These are phyloP conservation scores for Ophiostoma piceae DNA, from an alignment of 2,329 filamentous ascomycete genomes.

Conservation along the genomic window DNA sequence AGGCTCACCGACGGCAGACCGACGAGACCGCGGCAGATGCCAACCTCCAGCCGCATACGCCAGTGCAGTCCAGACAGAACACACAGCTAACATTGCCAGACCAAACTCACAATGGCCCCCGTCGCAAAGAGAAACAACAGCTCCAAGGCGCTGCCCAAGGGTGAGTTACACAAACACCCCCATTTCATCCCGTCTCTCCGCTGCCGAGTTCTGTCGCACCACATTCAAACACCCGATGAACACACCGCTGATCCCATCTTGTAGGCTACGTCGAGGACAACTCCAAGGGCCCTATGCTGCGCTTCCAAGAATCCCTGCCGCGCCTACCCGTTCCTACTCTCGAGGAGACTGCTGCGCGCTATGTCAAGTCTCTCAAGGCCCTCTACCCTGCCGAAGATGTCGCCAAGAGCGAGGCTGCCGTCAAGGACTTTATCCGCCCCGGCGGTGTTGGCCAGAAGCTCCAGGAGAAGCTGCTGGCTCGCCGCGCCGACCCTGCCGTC, in stretches of 20 bases:
- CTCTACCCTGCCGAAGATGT: conserved; percentile 65
- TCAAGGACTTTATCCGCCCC: conserved; percentile 83
- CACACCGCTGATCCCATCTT: conserved; percentile 11
- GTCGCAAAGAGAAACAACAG: conserved; percentile 52
- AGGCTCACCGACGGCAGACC: conserved; percentile 3
- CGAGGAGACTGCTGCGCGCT: conserved; percentile 73
- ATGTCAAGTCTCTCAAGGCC: conserved; percentile 73
- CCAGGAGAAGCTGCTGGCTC: conserved; percentile 79
- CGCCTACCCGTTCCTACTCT: conserved; percentile 73
- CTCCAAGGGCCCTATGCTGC: conserved; percentile 73
- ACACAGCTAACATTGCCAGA: conserved; percentile 21
- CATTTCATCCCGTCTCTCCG: neutral
- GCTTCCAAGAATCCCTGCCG: conserved; percentile 81
- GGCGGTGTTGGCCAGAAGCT: conserved; percentile 76
- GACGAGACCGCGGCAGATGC: neutral
- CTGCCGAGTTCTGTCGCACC: neutral
- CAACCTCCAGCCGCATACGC: neutral
- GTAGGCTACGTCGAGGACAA: conserved; percentile 73
- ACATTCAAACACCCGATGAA: neutral
- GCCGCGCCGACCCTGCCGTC: conserved; percentile 69
- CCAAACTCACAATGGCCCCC: conserved; percentile 45
- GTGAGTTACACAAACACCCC: conserved; percentile 18
- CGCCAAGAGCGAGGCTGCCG: conserved; percentile 70
- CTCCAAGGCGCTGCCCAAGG: conserved; percentile 36
- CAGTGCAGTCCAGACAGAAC: neutral